A percentile compares a stretch with the other conserved stretches of the same genome.
phyloP scores from a whole-genome alignment of 2,329 filamentous ascomycete genomes.

The Diplodia seriata region DNA sequence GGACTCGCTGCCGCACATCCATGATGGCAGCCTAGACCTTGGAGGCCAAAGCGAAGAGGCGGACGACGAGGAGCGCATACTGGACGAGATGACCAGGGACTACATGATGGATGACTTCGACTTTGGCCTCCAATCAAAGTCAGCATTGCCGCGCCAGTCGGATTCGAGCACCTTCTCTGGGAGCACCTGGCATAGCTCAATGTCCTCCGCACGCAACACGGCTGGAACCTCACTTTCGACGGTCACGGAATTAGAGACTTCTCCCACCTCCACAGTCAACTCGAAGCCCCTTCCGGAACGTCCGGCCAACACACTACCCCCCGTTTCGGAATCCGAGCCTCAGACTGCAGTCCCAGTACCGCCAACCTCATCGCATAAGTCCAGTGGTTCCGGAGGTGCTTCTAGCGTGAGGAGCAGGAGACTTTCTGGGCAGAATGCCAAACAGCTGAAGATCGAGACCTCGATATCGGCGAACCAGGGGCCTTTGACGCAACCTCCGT shows the following conservation, averaged over 20 bases:
- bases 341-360: conserved; percentile 32
- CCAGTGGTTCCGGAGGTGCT: conserved; percentile 37
- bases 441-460: conserved; percentile 90
- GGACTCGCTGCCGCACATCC: conserved; percentile 53
- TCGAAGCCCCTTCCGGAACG: conserved; percentile 18
- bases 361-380: conserved; percentile 40
- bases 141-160: conserved; percentile 75
- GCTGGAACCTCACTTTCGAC: conserved; percentile 73
- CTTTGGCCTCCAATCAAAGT: conserved; percentile 72
- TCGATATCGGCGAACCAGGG: conserved; percentile 39
- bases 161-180: conserved; percentile 78
- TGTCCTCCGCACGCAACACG: conserved; percentile 74
- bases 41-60: conserved; percentile 46
- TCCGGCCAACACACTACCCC: conserved; percentile 7
- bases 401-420: conserved; percentile 73
- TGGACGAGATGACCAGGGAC: conserved; percentile 88
- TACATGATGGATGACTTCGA: conserved; percentile 85
- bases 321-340: conserved; percentile 19
- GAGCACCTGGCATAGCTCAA: conserved; percentile 81
- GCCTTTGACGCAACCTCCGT: conserved; percentile 36
- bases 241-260: conserved; percentile 64
- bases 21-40: conserved; percentile 40
- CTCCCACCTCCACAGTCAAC: conserved; percentile 36
- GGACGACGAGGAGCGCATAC: conserved; percentile 58
- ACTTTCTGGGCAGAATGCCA: conserved; percentile 79